Evolutionary conservation across 2,329 filamentous ascomycete species (phyloP).

Genomic region (Colletotrichum sp.): DNA sequence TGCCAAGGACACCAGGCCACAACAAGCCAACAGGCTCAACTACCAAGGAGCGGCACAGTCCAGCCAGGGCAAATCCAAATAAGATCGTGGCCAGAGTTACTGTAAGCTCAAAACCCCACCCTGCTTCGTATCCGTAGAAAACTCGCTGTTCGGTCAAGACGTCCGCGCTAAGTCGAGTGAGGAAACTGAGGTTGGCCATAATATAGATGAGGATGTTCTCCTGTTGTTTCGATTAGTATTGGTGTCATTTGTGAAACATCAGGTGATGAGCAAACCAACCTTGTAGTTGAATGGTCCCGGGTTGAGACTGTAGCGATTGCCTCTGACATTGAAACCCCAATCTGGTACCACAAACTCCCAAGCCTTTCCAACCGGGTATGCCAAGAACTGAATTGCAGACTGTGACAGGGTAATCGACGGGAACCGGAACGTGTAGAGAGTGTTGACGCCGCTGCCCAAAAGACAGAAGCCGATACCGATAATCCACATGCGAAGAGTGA

Average conservation of each 20-base stretch:
- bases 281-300: constrained; percentile 43
- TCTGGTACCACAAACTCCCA: constrained; percentile 36
- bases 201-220: constrained; percentile 48
- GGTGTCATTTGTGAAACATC: fast-evolving
- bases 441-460: constrained; percentile 41
- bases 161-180: constrained; percentile 38
- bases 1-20: constrained; percentile 58
- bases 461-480: constrained; percentile 42
- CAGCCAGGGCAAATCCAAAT: constrained; percentile 54
- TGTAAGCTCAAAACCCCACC: constrained; percentile 49
- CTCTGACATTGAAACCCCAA: constrained; percentile 30
- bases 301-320: constrained; percentile 37
- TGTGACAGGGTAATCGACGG: constrained; percentile 36
- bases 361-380: constrained; percentile 47
- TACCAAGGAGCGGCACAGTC: constrained; percentile 47
- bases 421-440: constrained; percentile 42
- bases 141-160: constrained; percentile 38
- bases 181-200: constrained; percentile 48
- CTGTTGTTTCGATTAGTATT: neutral
- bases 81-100: constrained; percentile 45
- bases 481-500: constrained; percentile 44
- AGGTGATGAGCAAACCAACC: constrained; percentile 13
- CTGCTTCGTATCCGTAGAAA: constrained; percentile 47
- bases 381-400: constrained; percentile 44
- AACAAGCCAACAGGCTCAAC: constrained; percentile 51